Percentiles rank a stretch among this genome's conserved stretches.
phyloP scores from a whole-genome alignment of 768 basidiomycete genomes.

The Pluteus cervinus region DNA sequence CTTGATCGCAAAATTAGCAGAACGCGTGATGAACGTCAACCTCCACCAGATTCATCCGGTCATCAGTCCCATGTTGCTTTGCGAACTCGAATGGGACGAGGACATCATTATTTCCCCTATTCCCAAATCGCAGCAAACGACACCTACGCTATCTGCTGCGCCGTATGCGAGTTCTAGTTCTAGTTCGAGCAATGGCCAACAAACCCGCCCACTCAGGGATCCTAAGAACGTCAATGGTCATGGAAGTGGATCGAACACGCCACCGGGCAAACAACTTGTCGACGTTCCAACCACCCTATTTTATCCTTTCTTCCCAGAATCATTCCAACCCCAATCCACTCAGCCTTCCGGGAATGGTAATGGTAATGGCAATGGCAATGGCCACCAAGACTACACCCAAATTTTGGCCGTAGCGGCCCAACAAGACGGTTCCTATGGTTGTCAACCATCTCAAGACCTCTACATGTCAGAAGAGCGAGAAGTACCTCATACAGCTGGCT shows the following conservation, averaged over 20 bases:
- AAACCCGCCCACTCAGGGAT: conserved; percentile 9
- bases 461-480: conserved; percentile 70
- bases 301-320: conserved; percentile 73
- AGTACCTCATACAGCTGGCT: conserved; percentile 11
- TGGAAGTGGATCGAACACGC: conserved; percentile 27
- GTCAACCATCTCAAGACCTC: conserved; percentile 50
- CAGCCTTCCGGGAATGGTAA: conserved; percentile 12
- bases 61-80: conserved; percentile 36
- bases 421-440: conserved; percentile 48
- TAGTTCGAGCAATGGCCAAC: conserved; percentile 2
- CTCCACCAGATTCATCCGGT: conserved; percentile 53
- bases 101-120: conserved; percentile 27
- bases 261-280: conserved; percentile 42
- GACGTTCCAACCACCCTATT: conserved; percentile 68
- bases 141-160: conserved; percentile 32
- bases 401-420: conserved; percentile 56
- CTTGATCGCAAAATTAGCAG: conserved; percentile 77
- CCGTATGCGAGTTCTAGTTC: conserved; percentile 22
- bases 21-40: conserved; percentile 71
- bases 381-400: conserved; percentile 40
- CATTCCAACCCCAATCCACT: conserved; percentile 10
- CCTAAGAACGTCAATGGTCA: conserved; percentile 23
- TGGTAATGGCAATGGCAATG: conserved; percentile 12
- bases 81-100: conserved; percentile 54
- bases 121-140: conserved; percentile 33